These are phyloP conservation scores for Beauveria pseudobassiana DNA, from an alignment of 2,329 filamentous ascomycete species.

Conservation along the genomic window DNA sequence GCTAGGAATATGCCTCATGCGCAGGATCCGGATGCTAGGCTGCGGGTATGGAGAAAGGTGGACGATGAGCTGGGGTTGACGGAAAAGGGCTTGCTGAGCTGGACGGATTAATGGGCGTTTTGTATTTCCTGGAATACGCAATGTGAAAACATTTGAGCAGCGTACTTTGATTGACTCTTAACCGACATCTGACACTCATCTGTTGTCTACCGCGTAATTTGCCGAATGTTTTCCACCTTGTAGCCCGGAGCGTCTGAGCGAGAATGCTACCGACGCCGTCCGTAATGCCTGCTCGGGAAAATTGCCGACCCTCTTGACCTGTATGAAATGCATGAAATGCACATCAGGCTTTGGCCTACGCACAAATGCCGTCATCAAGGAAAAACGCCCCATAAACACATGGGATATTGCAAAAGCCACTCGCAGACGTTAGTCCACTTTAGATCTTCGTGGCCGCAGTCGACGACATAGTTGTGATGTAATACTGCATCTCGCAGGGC, in stretches of 20 bases:
- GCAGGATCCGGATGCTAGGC: slow-evolving; percentile 4
- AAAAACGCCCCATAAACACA: background rate
- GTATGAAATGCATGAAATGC: background rate
- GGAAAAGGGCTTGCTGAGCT: slow-evolving; percentile 10
- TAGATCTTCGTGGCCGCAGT: background rate
- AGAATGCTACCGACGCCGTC: too few species aligned
- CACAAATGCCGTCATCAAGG: background rate
- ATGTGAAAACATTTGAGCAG: background rate
- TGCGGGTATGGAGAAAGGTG: slow-evolving; percentile 12
- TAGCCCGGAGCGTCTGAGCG: too few species aligned
- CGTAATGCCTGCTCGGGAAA: too few species aligned
- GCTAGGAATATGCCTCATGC: slow-evolving; percentile 8
- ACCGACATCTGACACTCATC: too few species aligned
- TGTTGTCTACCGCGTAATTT: too few species aligned
- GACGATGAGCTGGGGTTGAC: slow-evolving; percentile 11
- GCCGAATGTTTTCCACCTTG: too few species aligned
- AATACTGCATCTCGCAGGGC: background rate
- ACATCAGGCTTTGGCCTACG: background rate
- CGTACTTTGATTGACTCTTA: background rate
- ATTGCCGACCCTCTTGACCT: too few species aligned
- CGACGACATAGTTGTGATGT: slow-evolving; percentile 1
- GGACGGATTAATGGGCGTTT: slow-evolving; percentile 1
- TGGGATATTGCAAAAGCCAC: background rate
- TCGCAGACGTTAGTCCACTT: background rate
- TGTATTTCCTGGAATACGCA: too few species aligned